phyloP scores from a whole-genome alignment of 768 basidiomycete species.

The Boletus coccyginus region DNA sequence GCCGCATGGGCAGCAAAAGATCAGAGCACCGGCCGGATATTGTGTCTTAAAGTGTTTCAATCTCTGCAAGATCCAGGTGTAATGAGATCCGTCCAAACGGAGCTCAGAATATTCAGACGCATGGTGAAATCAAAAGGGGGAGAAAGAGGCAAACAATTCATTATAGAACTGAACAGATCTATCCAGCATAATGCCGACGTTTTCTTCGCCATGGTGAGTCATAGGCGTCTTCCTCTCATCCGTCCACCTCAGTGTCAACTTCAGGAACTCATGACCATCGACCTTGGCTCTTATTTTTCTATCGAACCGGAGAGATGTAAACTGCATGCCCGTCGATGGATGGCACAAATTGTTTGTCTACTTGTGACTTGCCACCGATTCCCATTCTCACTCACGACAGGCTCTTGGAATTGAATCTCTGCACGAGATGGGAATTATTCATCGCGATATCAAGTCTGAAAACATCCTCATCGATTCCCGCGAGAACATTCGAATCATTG shows the following conservation, averaged over 20 bases:
- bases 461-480: slow-evolving; percentile 57
- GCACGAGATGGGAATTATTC: slow-evolving; percentile 61
- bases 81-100: slow-evolving; percentile 24
- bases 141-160: slow-evolving; percentile 30
- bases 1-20: slow-evolving; percentile 24
- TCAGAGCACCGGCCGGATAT: slow-evolving; percentile 25
- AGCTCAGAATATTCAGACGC: slow-evolving; percentile 36
- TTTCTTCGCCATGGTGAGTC: slow-evolving; percentile 42
- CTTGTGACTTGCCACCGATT: background rate
- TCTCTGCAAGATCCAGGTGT: slow-evolving; percentile 8
- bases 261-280: slow-evolving; percentile 41
- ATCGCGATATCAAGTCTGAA: slow-evolving; percentile 68
- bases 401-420: slow-evolving; percentile 41
- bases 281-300: slow-evolving; percentile 32
- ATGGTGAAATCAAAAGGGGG: slow-evolving; percentile 24
- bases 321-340: slow-evolving; percentile 37
- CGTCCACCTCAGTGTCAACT: background rate
- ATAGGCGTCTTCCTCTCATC: background rate
- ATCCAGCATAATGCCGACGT: slow-evolving; percentile 30
- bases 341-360: slow-evolving; percentile 37
- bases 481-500: slow-evolving; percentile 40
- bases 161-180: slow-evolving; percentile 39
- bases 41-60: slow-evolving; percentile 40
- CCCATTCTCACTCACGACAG: slow-evolving; percentile 20
- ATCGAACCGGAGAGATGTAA: slow-evolving; percentile 20